Evolutionary conservation across 192 early-diverging fungal genomes (phyloP), one percentile per base, ranked within the genome.

Genomic region (Backusella morwellensis): DNA sequence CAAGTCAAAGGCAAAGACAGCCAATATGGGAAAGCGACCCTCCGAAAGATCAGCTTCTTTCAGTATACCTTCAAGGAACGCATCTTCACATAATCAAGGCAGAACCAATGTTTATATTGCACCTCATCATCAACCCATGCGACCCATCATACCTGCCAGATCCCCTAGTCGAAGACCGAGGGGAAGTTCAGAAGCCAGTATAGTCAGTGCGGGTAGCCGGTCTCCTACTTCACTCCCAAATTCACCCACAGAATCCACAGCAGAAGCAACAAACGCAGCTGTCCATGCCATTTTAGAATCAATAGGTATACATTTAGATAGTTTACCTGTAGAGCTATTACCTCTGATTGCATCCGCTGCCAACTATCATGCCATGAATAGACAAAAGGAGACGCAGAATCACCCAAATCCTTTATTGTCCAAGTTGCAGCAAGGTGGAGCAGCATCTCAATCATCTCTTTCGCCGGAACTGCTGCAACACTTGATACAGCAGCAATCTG

Each of bases 341-440:
- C 76, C 76, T 21, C 36, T 71, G 35, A 77, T 77, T 44, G 76
- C 69, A 15, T 77, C 76, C 6, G 76, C 76, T 38, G 69, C 68
- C 4, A 70, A 72, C 21, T 77, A 77, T 14, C 76, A 77, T 71
- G 68, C 76, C 19, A 34, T 68, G 15, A 77, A 77, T 29, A 77
- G 56, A 59, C 76, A 44, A 38, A 41, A 44, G 47, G 50, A 54
- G 12, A 41, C 47, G n/a, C 59, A 40, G 12, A 21, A 23, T 32
- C 54, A 21, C 21, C 7, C 54, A 29, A 44, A 44, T 14, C 8
- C 40, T 4, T 35, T 23, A 23, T 29, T 70, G 41, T n/a, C 41
- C 4, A 14, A 17, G 15, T 6, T 6, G 17, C 19, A 21, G 23
- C 34, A 32, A 32, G 2, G 32, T 3, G 32, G 2, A 67, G 23